phyloP scores from a whole-genome alignment of 331 rosid species.

The Malus hybrid region DNA sequence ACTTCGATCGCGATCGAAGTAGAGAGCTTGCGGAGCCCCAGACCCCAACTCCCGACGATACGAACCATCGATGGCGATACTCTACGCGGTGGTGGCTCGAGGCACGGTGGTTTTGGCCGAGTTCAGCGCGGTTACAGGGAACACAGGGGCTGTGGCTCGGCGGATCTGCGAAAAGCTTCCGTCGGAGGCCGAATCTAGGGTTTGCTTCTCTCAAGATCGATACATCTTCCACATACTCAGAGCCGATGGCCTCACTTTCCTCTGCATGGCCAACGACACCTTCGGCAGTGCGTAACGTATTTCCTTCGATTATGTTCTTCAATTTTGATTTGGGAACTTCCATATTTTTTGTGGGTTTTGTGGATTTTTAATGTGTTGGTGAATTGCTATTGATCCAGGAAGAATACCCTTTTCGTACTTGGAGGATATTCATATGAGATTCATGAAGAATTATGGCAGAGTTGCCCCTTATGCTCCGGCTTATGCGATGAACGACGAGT shows the following conservation, averaged over 20 bases:
- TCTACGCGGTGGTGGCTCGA: slow-evolving; percentile 87
- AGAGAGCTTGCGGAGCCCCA: not conserved
- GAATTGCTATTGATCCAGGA: slow-evolving; percentile 50
- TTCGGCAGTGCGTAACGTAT: slow-evolving; percentile 56
- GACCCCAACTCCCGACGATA: slow-evolving; percentile 1
- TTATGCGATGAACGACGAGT: slow-evolving; percentile 97
- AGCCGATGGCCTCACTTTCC: slow-evolving; percentile 68
- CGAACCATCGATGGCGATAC: slow-evolving; percentile 59
- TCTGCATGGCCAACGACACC: slow-evolving; percentile 93
- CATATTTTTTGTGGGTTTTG: not conserved
- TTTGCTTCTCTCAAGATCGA: slow-evolving; percentile 98
- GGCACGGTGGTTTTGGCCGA: slow-evolving; percentile 87
- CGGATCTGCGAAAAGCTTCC: slow-evolving; percentile 93
- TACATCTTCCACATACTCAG: slow-evolving; percentile 87
- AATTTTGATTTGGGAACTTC: not conserved
- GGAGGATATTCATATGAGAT: slow-evolving; percentile 97
- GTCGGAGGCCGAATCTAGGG: slow-evolving; percentile 71
- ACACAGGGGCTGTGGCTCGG: slow-evolving; percentile 87
- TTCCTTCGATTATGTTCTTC: not conserved
- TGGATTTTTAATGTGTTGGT: not conserved
- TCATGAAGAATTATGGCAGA: slow-evolving; percentile 90
- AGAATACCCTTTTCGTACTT: slow-evolving; percentile 89
- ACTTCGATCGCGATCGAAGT: slow-evolving; percentile 33
- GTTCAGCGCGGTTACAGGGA: slow-evolving; percentile 96
- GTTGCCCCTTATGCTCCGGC: slow-evolving; percentile 87